Evolutionary conservation across 257 asterid species (phyloP).

Genomic region (Craterostigma plantagineum): DNA sequence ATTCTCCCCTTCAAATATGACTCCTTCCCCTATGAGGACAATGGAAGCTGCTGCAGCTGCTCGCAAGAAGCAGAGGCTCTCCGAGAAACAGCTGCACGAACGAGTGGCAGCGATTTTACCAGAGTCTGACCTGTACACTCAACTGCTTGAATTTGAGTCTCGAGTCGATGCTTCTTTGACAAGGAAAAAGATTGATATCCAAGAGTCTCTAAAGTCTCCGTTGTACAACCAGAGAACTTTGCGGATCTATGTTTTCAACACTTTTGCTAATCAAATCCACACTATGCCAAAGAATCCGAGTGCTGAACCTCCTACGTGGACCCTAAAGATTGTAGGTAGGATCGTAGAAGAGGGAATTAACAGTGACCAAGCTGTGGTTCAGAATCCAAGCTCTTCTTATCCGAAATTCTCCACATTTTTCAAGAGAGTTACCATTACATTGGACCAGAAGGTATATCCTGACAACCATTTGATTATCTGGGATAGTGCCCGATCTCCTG

Average conservation of each 20-base stretch:
- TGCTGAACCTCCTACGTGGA: constrained; percentile 69
- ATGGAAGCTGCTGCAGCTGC: constrained; percentile 82
- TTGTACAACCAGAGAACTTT: constrained; percentile 46
- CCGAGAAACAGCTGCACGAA: constrained; percentile 83
- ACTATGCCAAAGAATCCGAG: constrained; percentile 49
- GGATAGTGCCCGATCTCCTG: constrained; percentile 61
- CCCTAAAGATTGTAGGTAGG: constrained; percentile 64
- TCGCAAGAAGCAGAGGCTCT: constrained; percentile 83
- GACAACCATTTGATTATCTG: constrained; percentile 57
- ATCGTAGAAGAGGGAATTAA: constrained; percentile 68
- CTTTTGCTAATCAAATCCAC: constrained; percentile 48
- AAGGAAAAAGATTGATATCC: constrained; percentile 68
- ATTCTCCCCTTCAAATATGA: constrained; percentile 15
- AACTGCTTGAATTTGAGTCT: constrained; percentile 67
- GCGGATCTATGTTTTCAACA: constrained; percentile 58
- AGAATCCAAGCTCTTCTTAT: constrained; percentile 34
- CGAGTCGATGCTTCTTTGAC: constrained; percentile 56
- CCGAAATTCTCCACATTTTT: constrained; percentile 65
- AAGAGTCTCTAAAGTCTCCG: constrained; percentile 54
- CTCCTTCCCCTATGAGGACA: constrained; percentile 47
- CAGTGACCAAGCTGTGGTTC: constrained; percentile 54
- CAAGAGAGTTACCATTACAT: constrained; percentile 52
- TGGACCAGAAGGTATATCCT: constrained; percentile 63
- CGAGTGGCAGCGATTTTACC: constrained; percentile 90
- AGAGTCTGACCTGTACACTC: constrained; percentile 82